Base-by-base conservation (phyloP, 1,139 yeast genomes). In the Suhomyces bolitotheri region DNA sequence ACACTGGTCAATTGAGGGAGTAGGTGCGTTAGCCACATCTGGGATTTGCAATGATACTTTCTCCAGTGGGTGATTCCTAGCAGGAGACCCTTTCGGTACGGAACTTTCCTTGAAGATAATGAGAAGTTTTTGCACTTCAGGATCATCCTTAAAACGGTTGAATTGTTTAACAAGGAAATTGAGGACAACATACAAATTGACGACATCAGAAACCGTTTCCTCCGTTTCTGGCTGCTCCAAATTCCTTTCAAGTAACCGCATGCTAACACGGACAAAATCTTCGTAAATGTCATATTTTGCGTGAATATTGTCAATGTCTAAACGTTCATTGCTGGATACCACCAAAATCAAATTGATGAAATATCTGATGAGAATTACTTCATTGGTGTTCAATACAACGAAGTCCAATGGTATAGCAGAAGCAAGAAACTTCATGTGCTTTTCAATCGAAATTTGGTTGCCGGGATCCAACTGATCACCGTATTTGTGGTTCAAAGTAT, bases 401-500 rank as follows among this genome's bases (percentile, higher is more conserved):
- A 11, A 22, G 21, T 23, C 11, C 6, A 16, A 12, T 3, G 27
- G 14, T 7, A 32, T 27, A 16, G 22, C 19, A 7, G 16, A n/a
- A 16, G 22, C 19, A 14, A 36, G 15, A 26, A 31, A 17, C 11
- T 23, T 22, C 26, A 33, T 29, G 22, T 25, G 33, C 14, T 14
- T 26, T 20, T 33, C 34, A 6, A 31, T 13, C 11, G 17, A 14
- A n/a, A 29, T 16, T 6, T 4, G 8, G 21, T 27, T 19, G 12
- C 20, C 25, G 4, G 29, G 22, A 4, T 29, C 33, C 12, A 39
- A 22, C 5, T 40, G 29, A n/a, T 45, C 38, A 31, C 22, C 20
- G 22, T 51, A 50, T 31, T 55, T 56, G 35, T 56, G 61, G 32
- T 55, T 52, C 23, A 58, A 44, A 9, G 61, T 56, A 27, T 54